Base-by-base conservation (phyloP, 2,329 filamentous ascomycete species). In the Colletotrichum limetticola region DNA sequence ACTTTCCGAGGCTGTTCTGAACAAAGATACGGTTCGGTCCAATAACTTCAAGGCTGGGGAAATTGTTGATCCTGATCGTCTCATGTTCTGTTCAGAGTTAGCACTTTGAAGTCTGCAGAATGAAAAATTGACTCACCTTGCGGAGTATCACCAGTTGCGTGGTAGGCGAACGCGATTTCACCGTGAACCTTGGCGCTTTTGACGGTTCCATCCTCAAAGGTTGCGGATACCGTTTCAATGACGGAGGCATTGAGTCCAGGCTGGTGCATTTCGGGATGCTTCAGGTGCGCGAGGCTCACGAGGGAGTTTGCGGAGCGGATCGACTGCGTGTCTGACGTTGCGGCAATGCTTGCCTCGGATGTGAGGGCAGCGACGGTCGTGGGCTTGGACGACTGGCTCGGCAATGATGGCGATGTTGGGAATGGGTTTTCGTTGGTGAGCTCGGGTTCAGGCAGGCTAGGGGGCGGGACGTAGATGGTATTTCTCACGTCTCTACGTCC, bases 11-110 rank as follows among this genome's bases (percentile, higher is more conserved):
- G 1, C 85, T 83, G 76, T 95, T 93, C 37, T 92, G 91, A 64
- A 98, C 91, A 83, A 98, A 97, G 70, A 95, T 94, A 56, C 95
- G 94, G 81, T 99, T 99, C 1, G 95, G 95, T 0, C 95, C 95
- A 69, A 99, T 95, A 78, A 94, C 95, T 78, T 98, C 97, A 6
- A 99, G 88, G n/a, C 90, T 89, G 11, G 92, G 84, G 80, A 97
- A 98, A 80, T 98, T 97, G 78, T 97, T 94, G 72, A 99, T 90
- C 24, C 94, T 92, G 76, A 98, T 92, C 2, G 86, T 92, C 78
- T 95, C 89, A 35, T 86, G 85, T 24, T 83, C 88, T 90, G 32
- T 1, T n/a, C 56, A 14, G 19, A 32, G 55, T 75, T 35, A 75
- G 68, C 42, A 30, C 16, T 16, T 32, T 7, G 16, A 16, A n/a